Evolutionary conservation across 352 stramenopile species (phyloP).

Genomic region (Discostella stelligera): DNA sequence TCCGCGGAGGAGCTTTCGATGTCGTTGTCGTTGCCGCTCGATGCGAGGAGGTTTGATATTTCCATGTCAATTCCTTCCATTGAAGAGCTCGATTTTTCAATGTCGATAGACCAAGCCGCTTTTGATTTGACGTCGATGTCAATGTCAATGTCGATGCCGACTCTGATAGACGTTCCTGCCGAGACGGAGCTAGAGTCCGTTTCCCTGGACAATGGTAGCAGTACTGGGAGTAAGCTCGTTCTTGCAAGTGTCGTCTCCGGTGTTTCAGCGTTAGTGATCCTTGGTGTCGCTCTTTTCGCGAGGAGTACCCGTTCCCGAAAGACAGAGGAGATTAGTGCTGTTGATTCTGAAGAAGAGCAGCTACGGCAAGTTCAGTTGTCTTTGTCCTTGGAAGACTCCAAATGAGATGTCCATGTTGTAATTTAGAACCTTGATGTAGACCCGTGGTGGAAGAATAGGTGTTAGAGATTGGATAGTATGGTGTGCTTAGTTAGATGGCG

Average conservation of each 20-base stretch:
- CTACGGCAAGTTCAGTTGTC: background rate
- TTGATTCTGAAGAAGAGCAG: too few relatives aligned
- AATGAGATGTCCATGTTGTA: background rate
- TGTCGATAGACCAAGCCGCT: conserved; percentile 1
- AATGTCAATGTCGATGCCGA: conserved; percentile 3
- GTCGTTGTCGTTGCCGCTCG: conserved; percentile 5
- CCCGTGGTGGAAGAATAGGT: too few relatives aligned
- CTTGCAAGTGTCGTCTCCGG: conserved; percentile 28
- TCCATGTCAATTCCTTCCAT: conserved; percentile 23
- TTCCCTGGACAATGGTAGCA: conserved; percentile 6
- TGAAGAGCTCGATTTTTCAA: conserved; percentile 13
- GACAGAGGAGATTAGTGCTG: conserved; percentile 1
- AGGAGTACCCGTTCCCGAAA: conserved; percentile 17
- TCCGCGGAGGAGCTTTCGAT: background rate
- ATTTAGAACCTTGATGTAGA: background rate
- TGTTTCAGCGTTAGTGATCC: conserved; percentile 27
- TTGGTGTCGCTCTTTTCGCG: conserved; percentile 19
- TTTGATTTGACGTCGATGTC: background rate
- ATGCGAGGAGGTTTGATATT: conserved; percentile 1
- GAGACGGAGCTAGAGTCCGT: conserved; percentile 10
- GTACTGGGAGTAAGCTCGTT: conserved; percentile 14
- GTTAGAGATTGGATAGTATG: too few relatives aligned
- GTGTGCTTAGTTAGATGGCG: background rate
- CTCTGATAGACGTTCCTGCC: background rate
- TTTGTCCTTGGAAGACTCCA: background rate